Evolutionary conservation across 805 yeast genomes (phyloP), one percentile per base, ranked within the genome.

Genomic region (Saccharomyces eubayanus): DNA sequence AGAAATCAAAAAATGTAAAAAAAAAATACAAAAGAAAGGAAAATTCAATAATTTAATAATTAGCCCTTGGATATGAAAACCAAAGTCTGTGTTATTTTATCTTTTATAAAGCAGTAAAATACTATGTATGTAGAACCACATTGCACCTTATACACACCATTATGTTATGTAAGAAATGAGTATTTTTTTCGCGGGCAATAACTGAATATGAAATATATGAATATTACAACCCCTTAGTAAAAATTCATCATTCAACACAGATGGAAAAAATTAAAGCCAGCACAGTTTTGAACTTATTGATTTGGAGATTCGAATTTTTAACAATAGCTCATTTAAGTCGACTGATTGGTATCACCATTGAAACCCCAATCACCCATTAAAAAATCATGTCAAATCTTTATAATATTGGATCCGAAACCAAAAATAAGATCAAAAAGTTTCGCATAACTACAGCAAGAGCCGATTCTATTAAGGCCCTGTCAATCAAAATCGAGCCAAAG

Each of bases 381-480:
- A 28, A 6, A 29, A 47, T 30, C 20, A 76, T 81, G 56, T 71
- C 78, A 20, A 75, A 83, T 0, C 71, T 89, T 55, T 87, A 87
- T 67, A 69, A 83, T 0, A 77, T 88, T 57, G 73, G 85, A 10
- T 75, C 81, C 5, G 86, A 80, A 47, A 85, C 95, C 0, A 73
- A 78, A 49, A 68, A 79, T 9, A 74, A 68, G 14, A 78, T 89
- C 45, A 82, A 81, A 58, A 88, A 85, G 70, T 89, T 89, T 68
- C 79, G 96, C 54, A 80, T 84, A 56, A 73, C 82, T 14, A 85
- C 89, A 57, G 83, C 89, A 12, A 76, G 95, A 65, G 76, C 84
- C 5, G 75, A 76, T 31, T 64, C 70, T 2, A 73, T 85, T 63
- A 83, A 85, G 69, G 88, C 89, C 1, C 69, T 83, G 51, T 74